phyloP scores from a whole-genome alignment of 345 rosid species.

The Acer campestre region DNA sequence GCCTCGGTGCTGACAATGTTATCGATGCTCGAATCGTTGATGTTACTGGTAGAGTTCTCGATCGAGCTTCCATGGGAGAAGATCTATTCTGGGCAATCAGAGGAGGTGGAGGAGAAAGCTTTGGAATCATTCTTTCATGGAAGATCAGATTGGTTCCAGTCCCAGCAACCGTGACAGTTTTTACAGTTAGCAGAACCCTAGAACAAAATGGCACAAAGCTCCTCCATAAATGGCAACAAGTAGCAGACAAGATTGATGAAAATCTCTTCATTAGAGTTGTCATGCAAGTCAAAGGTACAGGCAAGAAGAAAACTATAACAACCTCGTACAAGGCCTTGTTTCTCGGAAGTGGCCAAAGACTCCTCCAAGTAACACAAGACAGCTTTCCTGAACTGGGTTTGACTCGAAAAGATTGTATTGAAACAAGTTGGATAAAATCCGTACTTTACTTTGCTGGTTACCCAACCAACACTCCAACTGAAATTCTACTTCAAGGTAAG shows the following conservation, averaged over 20 bases:
- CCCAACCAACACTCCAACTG: conserved; percentile 26
- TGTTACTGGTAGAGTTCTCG: conserved; percentile 22
- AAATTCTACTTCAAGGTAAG: conserved; percentile 36
- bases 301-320: conserved; percentile 13
- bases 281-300: not conserved
- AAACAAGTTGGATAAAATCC: conserved; percentile 42
- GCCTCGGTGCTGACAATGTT: conserved; percentile 27
- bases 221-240: conserved; percentile 28
- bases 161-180: conserved; percentile 29
- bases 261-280: conserved; percentile 28
- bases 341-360: conserved; percentile 15
- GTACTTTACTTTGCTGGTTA: conserved; percentile 23
- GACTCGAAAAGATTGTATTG: conserved; percentile 29
- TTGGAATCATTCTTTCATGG: conserved; percentile 26
- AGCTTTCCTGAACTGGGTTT: conserved; percentile 46
- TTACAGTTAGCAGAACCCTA: conserved; percentile 23
- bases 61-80: conserved; percentile 25
- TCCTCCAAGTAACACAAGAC: conserved; percentile 26
- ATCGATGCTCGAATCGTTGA: conserved; percentile 23
- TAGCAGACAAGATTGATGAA: conserved; percentile 23
- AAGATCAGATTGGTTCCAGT: conserved; percentile 28
- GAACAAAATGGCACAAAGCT: conserved; percentile 28
- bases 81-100: conserved; percentile 34
- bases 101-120: conserved; percentile 31
- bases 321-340: conserved; percentile 27